Base-by-base conservation (phyloP, 129 eudicot species). In the Tagetes erecta region DNA sequence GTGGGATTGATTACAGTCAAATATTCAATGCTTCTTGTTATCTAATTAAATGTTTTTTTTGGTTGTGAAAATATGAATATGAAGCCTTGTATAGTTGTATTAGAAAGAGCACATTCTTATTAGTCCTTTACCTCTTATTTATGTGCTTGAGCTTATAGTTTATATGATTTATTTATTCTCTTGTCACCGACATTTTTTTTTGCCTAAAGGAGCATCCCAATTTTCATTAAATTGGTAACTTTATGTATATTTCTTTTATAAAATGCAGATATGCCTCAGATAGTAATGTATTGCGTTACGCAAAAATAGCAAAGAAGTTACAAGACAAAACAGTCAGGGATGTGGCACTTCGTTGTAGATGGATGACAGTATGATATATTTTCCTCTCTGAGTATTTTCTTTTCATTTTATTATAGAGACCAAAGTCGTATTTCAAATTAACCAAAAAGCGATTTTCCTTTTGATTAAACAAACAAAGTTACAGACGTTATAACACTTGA, bases 261-360 rank as follows among this genome's bases (percentile, higher is more conserved):
- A 6, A 64, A 64, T 56, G 78, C 89, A 91, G 97, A 81, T 86
- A 84, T 86, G 84, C 97, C 12, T 78, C 97, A 40, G 92, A 88
- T 55, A 63, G 83, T 35, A 70, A 34, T 76, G 70, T 88, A 63
- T 73, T 85, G 73, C 87, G 92, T 30, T 91, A 91, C 80, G 97
- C 96, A 13, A 88, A 88, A 83, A 88, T 91, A 81, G 96, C 97
- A 14, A 86, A 82, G 87, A 83, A 84, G 68, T 74, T 91, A 71
- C 74, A 85, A 75, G 92, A 91, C 75, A 91, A 91, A 77, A 91
- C 96, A 8, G 88, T 88, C 42, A 87, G 97, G 39, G 97, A 91
- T 80, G 96, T 91, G 59, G 97, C 97, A 12, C 67, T 91, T 46
- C 95, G 97, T 52, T 91, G 96, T 72, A 86, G 96, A 83, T 91